Conservation (phyloP, 2,329 filamentous ascomycete species). For the Fusarium nanum region DNA sequence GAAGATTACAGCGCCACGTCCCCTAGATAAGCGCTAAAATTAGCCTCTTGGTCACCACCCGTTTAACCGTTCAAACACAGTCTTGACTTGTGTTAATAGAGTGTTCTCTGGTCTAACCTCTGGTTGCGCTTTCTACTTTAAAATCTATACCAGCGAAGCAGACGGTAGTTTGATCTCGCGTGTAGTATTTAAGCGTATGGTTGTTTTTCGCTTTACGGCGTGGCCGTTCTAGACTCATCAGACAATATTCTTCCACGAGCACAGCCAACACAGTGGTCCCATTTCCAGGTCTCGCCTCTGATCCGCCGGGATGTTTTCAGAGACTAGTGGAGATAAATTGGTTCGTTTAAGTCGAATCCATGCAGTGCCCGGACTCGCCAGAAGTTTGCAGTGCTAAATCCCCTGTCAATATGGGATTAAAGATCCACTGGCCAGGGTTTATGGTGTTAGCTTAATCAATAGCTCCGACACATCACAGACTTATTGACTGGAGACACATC, state of each 20-base stretch:
- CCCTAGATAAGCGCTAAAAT: neutral
- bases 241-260: neutral
- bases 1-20: neutral
- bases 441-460: neutral
- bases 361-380: neutral
- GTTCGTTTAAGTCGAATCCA: neutral
- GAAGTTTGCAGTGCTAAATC: neutral
- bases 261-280: neutral
- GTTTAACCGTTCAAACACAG: neutral
- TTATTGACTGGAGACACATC: neutral
- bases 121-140: neutral
- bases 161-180: fast-evolving
- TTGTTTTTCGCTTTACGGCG: neutral
- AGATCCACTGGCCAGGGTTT: neutral
- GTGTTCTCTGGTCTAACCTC: neutral
- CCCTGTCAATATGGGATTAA: neutral
- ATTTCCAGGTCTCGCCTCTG: neutral
- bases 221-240: neutral
- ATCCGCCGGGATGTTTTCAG: neutral
- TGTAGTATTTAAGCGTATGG: neutral
- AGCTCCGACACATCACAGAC: neutral
- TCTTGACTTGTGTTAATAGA: neutral
- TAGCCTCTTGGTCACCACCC: neutral
- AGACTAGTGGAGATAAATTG: neutral
- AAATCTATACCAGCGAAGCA: neutral